Conservation (phyloP, 2,329 filamentous ascomycete species). For the Proliferodiscus dingleyae region DNA sequence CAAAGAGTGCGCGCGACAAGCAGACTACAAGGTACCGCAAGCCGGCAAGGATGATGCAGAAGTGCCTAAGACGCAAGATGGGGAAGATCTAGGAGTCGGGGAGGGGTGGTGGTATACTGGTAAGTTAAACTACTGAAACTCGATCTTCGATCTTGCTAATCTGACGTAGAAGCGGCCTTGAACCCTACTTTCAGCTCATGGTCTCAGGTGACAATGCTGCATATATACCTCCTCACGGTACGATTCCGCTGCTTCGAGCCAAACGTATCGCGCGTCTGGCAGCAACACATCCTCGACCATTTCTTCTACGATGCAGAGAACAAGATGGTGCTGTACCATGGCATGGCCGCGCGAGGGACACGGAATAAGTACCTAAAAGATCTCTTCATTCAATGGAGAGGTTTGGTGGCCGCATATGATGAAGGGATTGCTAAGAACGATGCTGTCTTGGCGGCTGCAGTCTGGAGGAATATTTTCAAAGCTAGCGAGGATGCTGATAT, state of each 20-base stretch:
- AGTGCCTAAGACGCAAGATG: conserved; percentile 67
- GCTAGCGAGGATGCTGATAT: conserved; percentile 60
- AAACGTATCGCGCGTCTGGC: conserved; percentile 68
- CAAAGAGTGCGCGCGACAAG: conserved; percentile 24
- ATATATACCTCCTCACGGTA: conserved; percentile 87
- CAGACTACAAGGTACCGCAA: conserved; percentile 25
- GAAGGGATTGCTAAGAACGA: conserved; percentile 75
- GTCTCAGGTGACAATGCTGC: conserved; percentile 93
- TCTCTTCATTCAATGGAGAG: conserved; percentile 89
- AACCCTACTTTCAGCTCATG: conserved; percentile 88
- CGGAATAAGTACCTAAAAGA: conserved; percentile 74
- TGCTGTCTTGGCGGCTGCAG: conserved; percentile 69
- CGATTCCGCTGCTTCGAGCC: conserved; percentile 74
- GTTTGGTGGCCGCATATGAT: conserved; percentile 77
- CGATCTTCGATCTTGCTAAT: conserved; percentile 3
- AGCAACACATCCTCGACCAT: conserved; percentile 88
- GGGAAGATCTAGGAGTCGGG: conserved; percentile 76
- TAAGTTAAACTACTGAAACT: conserved; percentile 35
- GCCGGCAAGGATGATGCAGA: conserved; percentile 47
- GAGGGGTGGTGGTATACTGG: conserved; percentile 78
- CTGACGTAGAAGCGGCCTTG: conserved; percentile 62
- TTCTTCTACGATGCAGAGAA: conserved; percentile 89
- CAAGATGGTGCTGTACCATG: conserved; percentile 76
- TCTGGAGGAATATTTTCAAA: conserved; percentile 94
- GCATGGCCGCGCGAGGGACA: conserved; percentile 53